Base-by-base conservation (phyloP, 306 rosid genomes). In the Pyrus communis region DNA sequence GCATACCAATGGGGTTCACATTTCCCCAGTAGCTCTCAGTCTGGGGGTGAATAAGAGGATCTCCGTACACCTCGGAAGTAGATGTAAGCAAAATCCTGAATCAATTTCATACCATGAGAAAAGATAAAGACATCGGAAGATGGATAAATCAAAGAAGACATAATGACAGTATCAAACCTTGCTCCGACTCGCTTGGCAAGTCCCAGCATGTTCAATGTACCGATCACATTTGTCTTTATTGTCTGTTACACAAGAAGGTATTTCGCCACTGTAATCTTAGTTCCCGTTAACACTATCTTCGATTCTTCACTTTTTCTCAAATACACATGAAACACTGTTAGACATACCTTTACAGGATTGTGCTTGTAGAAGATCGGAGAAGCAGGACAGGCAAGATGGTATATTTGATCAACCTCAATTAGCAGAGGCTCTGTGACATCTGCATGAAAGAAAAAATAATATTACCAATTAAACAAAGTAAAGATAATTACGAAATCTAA, bases 161-260 rank as follows among this genome's bases (percentile, higher is more conserved):
- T 52, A 76, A 31, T 17, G 3, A 9, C 62, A 51, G 33, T 51
- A 66, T 77, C n/a, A 82, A 27, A 94, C 98, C 98, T 92, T 79
- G 99, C 99, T 74, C 99, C 99, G 63, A 95, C 97, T 60, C 99
- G 90, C 83, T 95, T 95, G 75, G 99, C 99, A 79, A 95, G 97
- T 83, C 99, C 97, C 77, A 95, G 90, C 99, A 95, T 90, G 86
- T 95, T 92, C 84, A 95, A 87, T 57, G 99, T 95, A 75, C 99
- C 99, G 62, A 95, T 90, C 88, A 95, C 97, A 80, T 95, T 95
- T 76, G 97, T 95, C 92, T 95, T 95, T 71, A 89, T 92, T 69
- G 99, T 95, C 97, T 95, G 93, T 60, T 71, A 82, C 70, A 65
- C 30, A 76, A 81, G 28, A 71, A 62, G 67, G 55, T 17, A 51